These are phyloP conservation scores for Cladosporium sp. DNA, from an alignment of 2,329 filamentous ascomycete genomes.

Conservation along the genomic window DNA sequence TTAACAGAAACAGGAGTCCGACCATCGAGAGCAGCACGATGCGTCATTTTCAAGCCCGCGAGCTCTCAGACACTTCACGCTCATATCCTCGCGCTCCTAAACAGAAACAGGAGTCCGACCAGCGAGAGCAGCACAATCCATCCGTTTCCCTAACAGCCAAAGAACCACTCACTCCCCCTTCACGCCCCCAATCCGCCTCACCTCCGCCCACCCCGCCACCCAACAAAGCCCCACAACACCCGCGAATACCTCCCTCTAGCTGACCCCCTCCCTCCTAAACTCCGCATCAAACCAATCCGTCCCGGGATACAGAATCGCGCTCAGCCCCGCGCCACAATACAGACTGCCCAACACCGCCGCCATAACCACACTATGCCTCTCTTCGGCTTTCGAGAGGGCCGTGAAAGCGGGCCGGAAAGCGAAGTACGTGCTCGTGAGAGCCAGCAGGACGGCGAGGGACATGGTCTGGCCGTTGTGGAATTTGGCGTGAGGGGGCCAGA, in stretches of 20 bases:
- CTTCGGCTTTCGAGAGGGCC: not conserved
- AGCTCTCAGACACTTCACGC: too few species aligned
- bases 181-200: slow-evolving; percentile 16
- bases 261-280: slow-evolving; percentile 33
- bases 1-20: too few species aligned
- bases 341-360: slow-evolving; percentile 37
- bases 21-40: too few species aligned
- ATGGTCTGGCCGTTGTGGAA: slow-evolving; percentile 52
- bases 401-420: slow-evolving; percentile 21
- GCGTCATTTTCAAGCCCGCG: too few species aligned
- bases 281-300: slow-evolving; percentile 41
- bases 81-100: too few species aligned
- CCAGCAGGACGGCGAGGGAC: slow-evolving; percentile 39
- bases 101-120: too few species aligned
- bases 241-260: slow-evolving; percentile 31
- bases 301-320: slow-evolving; percentile 43
- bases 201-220: slow-evolving; percentile 29
- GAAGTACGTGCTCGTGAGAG: slow-evolving; percentile 35
- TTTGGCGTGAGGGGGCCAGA: slow-evolving; percentile 46
- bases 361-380: slow-evolving; percentile 22
- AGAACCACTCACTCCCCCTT: slow-evolving; percentile 12
- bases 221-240: slow-evolving; percentile 22
- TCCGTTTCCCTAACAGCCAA: too few species aligned
- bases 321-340: slow-evolving; percentile 41
- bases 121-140: too few species aligned